phyloP scores from a whole-genome alignment of 2,329 filamentous ascomycete species.

The Cadophora malorum region DNA sequence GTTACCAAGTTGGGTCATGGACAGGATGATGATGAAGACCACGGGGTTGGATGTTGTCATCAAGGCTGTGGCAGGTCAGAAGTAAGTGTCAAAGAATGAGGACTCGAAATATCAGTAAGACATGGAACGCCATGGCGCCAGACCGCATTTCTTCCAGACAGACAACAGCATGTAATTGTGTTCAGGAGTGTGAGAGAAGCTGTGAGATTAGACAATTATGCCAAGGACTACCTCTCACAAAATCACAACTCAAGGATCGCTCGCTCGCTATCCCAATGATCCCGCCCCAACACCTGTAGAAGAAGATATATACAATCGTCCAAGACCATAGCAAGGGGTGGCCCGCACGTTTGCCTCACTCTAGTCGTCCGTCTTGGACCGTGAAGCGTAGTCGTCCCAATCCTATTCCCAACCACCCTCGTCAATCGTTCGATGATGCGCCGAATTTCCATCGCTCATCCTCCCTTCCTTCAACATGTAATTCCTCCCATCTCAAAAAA shows the following conservation, averaged over 20 bases:
- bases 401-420: not conserved
- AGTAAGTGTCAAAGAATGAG: not conserved
- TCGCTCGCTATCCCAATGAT: constrained; percentile 16
- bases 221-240: constrained; percentile 10
- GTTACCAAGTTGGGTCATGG: constrained; percentile 29
- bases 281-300: not conserved
- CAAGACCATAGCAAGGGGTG: constrained; percentile 20
- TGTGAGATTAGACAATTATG: constrained; percentile 11
- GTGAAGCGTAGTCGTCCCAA: constrained; percentile 19
- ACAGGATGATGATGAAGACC: constrained; percentile 34
- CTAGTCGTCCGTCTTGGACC: constrained; percentile 21
- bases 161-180: not conserved
- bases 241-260: constrained; percentile 8
- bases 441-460: not conserved
- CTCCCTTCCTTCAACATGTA: not conserved
- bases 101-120: not conserved
- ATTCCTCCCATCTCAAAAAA: not conserved
- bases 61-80: not conserved
- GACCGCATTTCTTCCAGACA: not conserved
- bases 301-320: constrained; percentile 17
- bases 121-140: not conserved
- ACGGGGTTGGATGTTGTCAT: constrained; percentile 29
- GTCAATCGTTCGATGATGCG: constrained; percentile 5
- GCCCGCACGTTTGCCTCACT: constrained; percentile 23
- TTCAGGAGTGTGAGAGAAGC: not conserved